These are phyloP conservation scores for Pouteria glomerata DNA, from an alignment of 148 eudicot genomes.

Conservation along the genomic window DNA sequence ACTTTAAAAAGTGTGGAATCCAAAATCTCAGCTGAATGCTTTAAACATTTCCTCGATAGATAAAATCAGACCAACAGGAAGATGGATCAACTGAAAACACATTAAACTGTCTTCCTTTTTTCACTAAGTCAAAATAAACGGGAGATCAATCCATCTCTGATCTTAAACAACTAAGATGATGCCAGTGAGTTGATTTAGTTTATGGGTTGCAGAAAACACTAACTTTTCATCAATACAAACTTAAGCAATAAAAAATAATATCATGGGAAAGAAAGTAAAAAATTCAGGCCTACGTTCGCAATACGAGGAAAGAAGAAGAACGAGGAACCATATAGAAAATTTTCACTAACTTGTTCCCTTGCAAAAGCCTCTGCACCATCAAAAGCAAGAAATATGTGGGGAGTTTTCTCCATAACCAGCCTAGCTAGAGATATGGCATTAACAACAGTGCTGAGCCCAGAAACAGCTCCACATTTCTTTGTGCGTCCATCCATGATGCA, in stretches of 20 bases:
- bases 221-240: neutral
- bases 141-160: no score
- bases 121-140: no score
- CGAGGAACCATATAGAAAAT: neutral
- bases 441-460: constrained; percentile 72
- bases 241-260: neutral
- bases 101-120: no score
- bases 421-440: constrained; percentile 80
- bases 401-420: constrained; percentile 85
- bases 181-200: neutral
- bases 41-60: neutral
- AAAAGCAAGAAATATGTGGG: constrained; percentile 81
- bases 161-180: neutral
- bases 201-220: neutral
- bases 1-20: no score
- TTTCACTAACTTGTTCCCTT: constrained; percentile 66
- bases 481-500: constrained; percentile 88
- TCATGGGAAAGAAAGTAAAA: neutral
- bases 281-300: no score
- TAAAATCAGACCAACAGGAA: neutral
- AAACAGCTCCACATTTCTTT: constrained; percentile 87
- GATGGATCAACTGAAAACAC: neutral
- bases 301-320: neutral
- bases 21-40: neutral
- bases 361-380: constrained; percentile 94